Evolutionary conservation across 2,329 filamentous ascomycete species (phyloP).

Genomic region (Leptographium wingfieldii): DNA sequence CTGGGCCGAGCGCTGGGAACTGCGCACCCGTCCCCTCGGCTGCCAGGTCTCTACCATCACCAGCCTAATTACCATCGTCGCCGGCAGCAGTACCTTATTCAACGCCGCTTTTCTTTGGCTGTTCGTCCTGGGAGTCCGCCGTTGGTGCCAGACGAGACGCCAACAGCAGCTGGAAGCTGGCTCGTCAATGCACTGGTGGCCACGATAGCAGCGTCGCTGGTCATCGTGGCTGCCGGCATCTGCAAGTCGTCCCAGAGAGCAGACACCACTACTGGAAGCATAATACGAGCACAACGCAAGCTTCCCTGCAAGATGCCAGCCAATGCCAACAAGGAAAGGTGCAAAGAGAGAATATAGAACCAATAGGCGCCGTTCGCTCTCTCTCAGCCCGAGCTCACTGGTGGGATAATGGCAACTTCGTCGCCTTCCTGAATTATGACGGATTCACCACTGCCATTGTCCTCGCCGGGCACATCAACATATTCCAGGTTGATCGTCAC

Average conservation of each 20-base stretch:
- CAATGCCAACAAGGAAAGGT: neutral
- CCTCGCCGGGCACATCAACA: slow-evolving; percentile 45
- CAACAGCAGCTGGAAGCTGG: neutral
- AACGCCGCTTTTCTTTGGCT: slow-evolving; percentile 15
- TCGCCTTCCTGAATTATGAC: slow-evolving; percentile 56
- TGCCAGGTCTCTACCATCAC: slow-evolving; percentile 31
- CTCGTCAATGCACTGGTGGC: neutral
- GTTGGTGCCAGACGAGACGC: neutral
- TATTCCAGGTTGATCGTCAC: slow-evolving; percentile 75
- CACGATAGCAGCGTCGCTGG: neutral
- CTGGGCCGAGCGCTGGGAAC: slow-evolving; percentile 32
- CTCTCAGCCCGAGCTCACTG: slow-evolving; percentile 67
- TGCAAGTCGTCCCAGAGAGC: neutral
- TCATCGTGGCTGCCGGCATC: neutral
- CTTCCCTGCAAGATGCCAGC: neutral
- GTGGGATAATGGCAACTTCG: slow-evolving; percentile 78
- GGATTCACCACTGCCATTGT: slow-evolving; percentile 14
- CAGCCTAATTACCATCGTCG: slow-evolving; percentile 22
- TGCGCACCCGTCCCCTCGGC: slow-evolving; percentile 25
- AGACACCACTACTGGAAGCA: slow-evolving; percentile 13
- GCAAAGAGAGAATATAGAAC: neutral
- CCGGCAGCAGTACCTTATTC: slow-evolving; percentile 20
- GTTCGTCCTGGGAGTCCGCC: slow-evolving; percentile 7
- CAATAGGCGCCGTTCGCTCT: neutral
- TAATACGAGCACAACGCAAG: neutral